Evolutionary conservation across 768 basidiomycete genomes (phyloP).

Genomic region (Pilatotrama ljubarskyi): DNA sequence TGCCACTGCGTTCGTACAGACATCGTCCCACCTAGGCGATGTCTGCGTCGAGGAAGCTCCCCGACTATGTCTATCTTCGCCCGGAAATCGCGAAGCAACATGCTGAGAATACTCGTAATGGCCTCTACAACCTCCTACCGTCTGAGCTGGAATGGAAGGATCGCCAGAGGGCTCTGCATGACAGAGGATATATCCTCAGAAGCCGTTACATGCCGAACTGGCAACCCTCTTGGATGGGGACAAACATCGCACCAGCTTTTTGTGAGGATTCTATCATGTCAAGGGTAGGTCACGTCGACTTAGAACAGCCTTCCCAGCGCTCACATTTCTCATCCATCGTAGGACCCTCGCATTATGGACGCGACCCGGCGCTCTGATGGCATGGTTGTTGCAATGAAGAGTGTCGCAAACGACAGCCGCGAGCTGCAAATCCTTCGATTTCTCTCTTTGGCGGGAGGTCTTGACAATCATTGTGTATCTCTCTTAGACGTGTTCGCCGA

Average conservation of each 20-base stretch:
- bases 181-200: slow-evolving; percentile 24
- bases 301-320: not conserved
- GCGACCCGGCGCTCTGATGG: not conserved
- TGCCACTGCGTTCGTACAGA: too few species aligned
- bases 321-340: not conserved
- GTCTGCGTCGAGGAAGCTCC: slow-evolving; percentile 12
- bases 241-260: slow-evolving; percentile 3
- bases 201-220: slow-evolving; percentile 15
- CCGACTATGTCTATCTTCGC: not conserved
- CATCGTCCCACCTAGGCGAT: not conserved
- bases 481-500: slow-evolving; percentile 18
- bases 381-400: not conserved
- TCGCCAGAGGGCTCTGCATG: slow-evolving; percentile 10
- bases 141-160: slow-evolving; percentile 13
- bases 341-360: not conserved
- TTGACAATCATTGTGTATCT: slow-evolving; percentile 21
- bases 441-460: not conserved
- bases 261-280: slow-evolving; percentile 14
- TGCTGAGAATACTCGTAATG: not conserved
- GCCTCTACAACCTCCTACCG: slow-evolving; percentile 1
- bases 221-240: slow-evolving; percentile 19
- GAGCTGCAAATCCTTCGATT: not conserved
- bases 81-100: not conserved
- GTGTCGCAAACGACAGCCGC: not conserved
- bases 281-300: not conserved